phyloP scores from a whole-genome alignment of 345 rosid species.

The Ceriops tagal region DNA sequence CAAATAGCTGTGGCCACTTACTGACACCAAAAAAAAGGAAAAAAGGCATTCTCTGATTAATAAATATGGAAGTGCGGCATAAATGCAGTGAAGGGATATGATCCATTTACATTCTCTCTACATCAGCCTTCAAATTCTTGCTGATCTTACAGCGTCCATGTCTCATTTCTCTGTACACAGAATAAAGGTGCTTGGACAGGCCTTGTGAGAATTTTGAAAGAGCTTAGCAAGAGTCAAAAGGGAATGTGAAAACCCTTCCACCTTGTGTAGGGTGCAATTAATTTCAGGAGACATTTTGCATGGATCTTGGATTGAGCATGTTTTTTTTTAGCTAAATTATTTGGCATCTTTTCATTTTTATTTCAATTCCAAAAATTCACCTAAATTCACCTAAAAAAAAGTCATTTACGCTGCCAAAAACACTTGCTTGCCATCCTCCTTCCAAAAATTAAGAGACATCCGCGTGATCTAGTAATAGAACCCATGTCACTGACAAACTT shows the following conservation, averaged over 20 bases:
- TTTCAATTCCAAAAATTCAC: no score
- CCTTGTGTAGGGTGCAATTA: background rate
- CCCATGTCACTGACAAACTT: no score
- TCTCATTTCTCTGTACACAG: slow-evolving; percentile 8
- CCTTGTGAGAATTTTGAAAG: slow-evolving; percentile 3
- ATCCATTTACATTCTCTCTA: slow-evolving; percentile 1
- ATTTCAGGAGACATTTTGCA: background rate
- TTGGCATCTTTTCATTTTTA: no score
- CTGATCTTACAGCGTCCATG: background rate
- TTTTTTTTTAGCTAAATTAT: no score
- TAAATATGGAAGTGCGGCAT: no score
- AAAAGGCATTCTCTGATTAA: no score
- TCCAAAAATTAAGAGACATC: no score
- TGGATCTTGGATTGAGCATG: background rate
- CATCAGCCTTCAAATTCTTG: slow-evolving; percentile 12
- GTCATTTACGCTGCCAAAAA: no score
- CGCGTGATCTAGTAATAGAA: no score
- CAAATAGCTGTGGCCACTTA: slow-evolving; percentile 62
- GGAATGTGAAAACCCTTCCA: background rate
- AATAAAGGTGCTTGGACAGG: slow-evolving; percentile 4
- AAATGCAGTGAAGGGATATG: background rate
- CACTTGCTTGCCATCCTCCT: no score
- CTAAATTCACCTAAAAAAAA: no score
- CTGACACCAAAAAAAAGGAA: background rate
- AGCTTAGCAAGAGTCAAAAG: slow-evolving; percentile 11